Conservation (phyloP, 2,329 filamentous ascomycete genomes). For the Penicillium sp. region DNA sequence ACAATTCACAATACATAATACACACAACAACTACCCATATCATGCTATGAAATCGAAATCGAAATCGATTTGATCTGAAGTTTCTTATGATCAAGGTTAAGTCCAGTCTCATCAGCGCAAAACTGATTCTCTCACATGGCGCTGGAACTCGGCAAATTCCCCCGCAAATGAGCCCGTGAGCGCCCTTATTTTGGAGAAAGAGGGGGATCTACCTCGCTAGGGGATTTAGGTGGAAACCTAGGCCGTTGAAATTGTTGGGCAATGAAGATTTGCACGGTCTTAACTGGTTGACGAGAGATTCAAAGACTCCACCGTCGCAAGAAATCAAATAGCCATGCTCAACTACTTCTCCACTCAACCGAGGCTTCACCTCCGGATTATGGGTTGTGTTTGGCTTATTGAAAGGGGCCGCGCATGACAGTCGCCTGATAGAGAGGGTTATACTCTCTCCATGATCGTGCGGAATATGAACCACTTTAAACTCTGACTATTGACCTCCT, state of each 20-base stretch:
- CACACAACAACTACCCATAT: too few species aligned
- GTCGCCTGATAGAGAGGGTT: background rate
- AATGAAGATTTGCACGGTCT: background rate
- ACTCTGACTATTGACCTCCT: background rate
- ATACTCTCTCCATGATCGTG: background rate
- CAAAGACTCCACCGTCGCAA: background rate
- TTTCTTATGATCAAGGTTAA: background rate
- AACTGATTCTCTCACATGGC: conserved; percentile 19
- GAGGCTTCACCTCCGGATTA: background rate
- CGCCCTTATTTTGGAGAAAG: conserved; percentile 1
- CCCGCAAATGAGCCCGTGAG: background rate
- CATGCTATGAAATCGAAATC: too few species aligned
- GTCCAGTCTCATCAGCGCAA: background rate
- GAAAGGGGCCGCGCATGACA: background rate
- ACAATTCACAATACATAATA: too few species aligned
- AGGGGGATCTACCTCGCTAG: background rate
- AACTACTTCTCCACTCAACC: background rate
- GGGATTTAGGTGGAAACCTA: background rate
- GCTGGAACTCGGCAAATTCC: conserved; percentile 13
- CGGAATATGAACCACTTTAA: background rate
- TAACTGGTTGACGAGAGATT: background rate
- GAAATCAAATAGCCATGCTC: background rate
- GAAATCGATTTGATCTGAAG: background rate
- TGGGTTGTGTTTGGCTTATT: background rate
- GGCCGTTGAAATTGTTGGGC: background rate